Percentiles rank a stretch among this genome's conserved stretches.
Evolutionary conservation across 768 basidiomycete species (phyloP).

Genomic region (Boletus rubropictus): DNA sequence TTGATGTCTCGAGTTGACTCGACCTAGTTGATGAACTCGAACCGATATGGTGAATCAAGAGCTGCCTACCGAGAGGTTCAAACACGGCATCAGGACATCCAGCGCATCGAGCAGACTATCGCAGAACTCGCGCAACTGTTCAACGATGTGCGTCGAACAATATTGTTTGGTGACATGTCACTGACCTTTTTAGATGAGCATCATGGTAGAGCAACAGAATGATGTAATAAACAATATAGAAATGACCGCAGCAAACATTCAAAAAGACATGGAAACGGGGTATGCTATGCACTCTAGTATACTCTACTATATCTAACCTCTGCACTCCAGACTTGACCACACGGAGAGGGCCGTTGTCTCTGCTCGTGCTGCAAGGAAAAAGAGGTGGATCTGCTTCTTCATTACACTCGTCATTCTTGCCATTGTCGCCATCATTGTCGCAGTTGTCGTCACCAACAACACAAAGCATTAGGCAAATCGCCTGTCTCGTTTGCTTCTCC

Average conservation of each 20-base stretch:
- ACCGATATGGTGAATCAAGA: constrained; percentile 83
- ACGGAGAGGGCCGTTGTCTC: constrained; percentile 83
- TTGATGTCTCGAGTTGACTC: not conserved
- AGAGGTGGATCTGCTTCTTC: constrained; percentile 96
- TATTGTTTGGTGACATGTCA: not conserved
- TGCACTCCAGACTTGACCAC: constrained; percentile 56
- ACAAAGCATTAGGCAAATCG: constrained; percentile 23
- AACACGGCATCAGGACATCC: constrained; percentile 91
- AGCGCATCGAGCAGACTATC: constrained; percentile 90
- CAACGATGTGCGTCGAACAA: constrained; percentile 65
- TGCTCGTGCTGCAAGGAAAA: constrained; percentile 85
- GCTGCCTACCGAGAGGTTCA: constrained; percentile 97
- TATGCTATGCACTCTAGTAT: constrained; percentile 32
- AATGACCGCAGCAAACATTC: constrained; percentile 63
- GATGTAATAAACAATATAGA: constrained; percentile 83
- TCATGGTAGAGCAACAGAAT: constrained; percentile 91
- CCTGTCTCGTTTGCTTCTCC: not conserved
- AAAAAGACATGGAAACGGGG: constrained; percentile 85
- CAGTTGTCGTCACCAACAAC: constrained; percentile 48
- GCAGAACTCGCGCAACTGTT: constrained; percentile 92
- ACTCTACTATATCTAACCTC: not conserved
- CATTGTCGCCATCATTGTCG: constrained; percentile 59
- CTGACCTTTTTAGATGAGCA: constrained; percentile 65
- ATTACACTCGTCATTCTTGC: constrained; percentile 62
- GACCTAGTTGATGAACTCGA: constrained; percentile 78